A percentile compares a stretch with the other conserved stretches of the same genome.
Conservation (phyloP, 1,139 yeast species). For the Candida smagusa region DNA sequence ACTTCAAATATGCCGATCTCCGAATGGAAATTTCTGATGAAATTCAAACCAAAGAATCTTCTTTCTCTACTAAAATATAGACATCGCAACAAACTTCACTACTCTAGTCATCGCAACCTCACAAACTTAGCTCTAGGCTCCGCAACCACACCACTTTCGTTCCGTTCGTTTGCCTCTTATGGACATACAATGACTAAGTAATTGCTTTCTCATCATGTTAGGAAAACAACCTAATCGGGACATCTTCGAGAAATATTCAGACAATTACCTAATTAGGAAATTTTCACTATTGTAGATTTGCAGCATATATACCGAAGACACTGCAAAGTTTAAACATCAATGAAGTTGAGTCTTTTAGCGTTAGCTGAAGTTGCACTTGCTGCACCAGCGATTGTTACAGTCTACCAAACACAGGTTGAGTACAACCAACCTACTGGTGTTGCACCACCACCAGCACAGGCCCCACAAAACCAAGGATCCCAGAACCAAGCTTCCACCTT, state of each 20-base stretch:
- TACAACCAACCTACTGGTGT: slow-evolving; percentile 12
- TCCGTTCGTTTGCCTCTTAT: too few relatives aligned
- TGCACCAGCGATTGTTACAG: slow-evolving; percentile 25
- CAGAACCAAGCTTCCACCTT: slow-evolving; percentile 6
- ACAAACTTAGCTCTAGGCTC: too few relatives aligned
- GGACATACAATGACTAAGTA: too few relatives aligned
- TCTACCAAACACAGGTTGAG: slow-evolving; percentile 24
- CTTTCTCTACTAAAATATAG: too few relatives aligned
- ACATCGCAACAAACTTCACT: too few relatives aligned
- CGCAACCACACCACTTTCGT: too few relatives aligned
- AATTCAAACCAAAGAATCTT: too few relatives aligned
- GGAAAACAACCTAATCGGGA: too few relatives aligned
- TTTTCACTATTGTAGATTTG: not conserved
- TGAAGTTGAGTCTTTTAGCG: slow-evolving; percentile 5
- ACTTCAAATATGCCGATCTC: too few relatives aligned
- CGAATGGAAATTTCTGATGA: too few relatives aligned
- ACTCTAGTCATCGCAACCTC: too few relatives aligned
- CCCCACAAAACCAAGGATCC: slow-evolving; percentile 8
- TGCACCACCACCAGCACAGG: slow-evolving; percentile 11
- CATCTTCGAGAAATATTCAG: not conserved
- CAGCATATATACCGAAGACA: slow-evolving; percentile 2
- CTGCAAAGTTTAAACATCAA: not conserved
- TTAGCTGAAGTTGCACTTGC: slow-evolving; percentile 9
- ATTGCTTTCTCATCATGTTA: too few relatives aligned
- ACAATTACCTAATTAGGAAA: slow-evolving; percentile 16